These are phyloP conservation scores for Cystobasidium slooffiae DNA, from an alignment of 1,284 basidiomycete species.

Conservation along the genomic window DNA sequence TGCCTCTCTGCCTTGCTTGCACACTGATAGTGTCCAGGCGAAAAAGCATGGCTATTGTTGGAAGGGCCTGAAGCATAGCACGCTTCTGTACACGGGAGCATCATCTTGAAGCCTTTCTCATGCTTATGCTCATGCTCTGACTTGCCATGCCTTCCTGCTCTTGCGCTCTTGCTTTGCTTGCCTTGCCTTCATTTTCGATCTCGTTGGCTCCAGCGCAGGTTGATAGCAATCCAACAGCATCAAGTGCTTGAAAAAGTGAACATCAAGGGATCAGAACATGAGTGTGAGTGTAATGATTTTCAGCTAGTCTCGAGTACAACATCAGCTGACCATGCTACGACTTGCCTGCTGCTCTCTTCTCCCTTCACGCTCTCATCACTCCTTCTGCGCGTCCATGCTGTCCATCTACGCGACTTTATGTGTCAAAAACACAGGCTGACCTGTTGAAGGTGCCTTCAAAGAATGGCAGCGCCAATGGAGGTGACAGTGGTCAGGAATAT, in stretches of 20 bases:
- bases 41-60: no score
- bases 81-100: no score
- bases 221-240: no score
- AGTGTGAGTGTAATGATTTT: not conserved
- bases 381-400: not conserved
- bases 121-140: no score
- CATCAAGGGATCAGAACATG: not conserved
- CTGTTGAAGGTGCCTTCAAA: conserved; percentile 32
- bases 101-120: no score
- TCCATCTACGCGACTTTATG: conserved; percentile 10
- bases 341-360: not conserved
- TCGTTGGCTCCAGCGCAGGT: not conserved
- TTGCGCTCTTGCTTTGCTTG: no score
- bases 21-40: no score
- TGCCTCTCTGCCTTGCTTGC: no score
- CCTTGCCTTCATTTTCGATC: not conserved
- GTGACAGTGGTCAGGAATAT: conserved; percentile 22
- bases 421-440: conserved; percentile 10
- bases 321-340: not conserved
- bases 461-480: conserved; percentile 21
- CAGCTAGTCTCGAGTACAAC: not conserved
- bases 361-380: not conserved
- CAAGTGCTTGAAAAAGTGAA: no score
- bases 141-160: no score
- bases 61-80: no score